phyloP scores from a whole-genome alignment of 805 yeast species.

The Wickerhamomyces bovis region DNA sequence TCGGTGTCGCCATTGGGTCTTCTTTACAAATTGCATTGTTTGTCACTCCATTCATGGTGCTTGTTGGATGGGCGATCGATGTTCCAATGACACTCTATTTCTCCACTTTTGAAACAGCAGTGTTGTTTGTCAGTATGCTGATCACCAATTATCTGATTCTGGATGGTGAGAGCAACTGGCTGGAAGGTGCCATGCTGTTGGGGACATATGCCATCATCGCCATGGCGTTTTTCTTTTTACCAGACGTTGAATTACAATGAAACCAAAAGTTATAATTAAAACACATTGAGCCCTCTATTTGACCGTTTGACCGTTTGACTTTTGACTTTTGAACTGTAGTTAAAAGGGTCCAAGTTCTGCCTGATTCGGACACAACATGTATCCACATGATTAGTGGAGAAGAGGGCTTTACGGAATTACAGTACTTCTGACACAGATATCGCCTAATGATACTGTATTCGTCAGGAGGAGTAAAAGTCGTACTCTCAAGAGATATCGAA shows the following conservation, averaged over 20 bases:
- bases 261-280: too few species aligned
- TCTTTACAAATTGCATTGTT: conserved; percentile 93
- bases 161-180: conserved; percentile 96
- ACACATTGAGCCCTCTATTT: too few species aligned
- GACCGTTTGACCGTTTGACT: too few species aligned
- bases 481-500: too few species aligned
- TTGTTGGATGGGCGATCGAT: conserved; percentile 87
- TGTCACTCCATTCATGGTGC: conserved; percentile 91
- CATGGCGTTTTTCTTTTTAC: conserved; percentile 84
- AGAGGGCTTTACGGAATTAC: too few species aligned
- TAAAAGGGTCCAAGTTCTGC: too few species aligned
- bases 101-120: conserved; percentile 90
- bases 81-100: conserved; percentile 91
- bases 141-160: conserved; percentile 79
- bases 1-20: conserved; percentile 95
- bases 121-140: conserved; percentile 83
- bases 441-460: too few species aligned
- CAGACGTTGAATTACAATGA: conserved; percentile 46
- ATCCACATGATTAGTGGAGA: too few species aligned
- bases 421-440: too few species aligned
- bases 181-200: conserved; percentile 90
- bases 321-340: too few species aligned
- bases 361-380: too few species aligned
- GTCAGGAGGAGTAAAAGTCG: too few species aligned
- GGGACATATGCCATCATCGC: conserved; percentile 85